A percentile compares a stretch with the other conserved stretches of the same genome.
These are phyloP conservation scores for Spiraea crenata DNA, from an alignment of 331 rosid genomes.

Conservation along the genomic window DNA sequence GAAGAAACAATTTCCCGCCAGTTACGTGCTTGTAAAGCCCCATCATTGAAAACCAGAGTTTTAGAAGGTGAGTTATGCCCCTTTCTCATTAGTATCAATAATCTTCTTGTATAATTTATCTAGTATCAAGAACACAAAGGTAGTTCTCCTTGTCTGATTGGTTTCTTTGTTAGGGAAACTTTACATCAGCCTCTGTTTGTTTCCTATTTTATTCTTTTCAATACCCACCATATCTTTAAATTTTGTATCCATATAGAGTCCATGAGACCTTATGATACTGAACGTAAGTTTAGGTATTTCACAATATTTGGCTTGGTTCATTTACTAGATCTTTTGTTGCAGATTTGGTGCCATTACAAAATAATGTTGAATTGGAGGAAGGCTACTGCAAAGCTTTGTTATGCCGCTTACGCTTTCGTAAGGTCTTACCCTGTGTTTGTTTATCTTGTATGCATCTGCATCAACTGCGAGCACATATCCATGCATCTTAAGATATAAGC, in stretches of 20 bases:
- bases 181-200: background rate
- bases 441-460: slow-evolving; percentile 33
- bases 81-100: background rate
- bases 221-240: background rate
- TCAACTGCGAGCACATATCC: slow-evolving; percentile 20
- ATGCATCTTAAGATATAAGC: slow-evolving; percentile 2
- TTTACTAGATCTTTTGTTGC: slow-evolving; percentile 39
- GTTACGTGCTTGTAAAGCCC: slow-evolving; percentile 83
- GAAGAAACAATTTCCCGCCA: slow-evolving; percentile 91
- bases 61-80: slow-evolving; percentile 48
- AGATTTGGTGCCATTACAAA: slow-evolving; percentile 82
- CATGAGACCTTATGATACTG: slow-evolving; percentile 21
- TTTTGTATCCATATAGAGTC: slow-evolving; percentile 5
- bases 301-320: slow-evolving; percentile 27
- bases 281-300: slow-evolving; percentile 19
- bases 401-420: slow-evolving; percentile 99
- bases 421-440: slow-evolving; percentile 85
- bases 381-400: slow-evolving; percentile 89
- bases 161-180: background rate
- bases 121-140: slow-evolving; percentile 1
- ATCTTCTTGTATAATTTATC: background rate
- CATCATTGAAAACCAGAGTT: slow-evolving; percentile 58
- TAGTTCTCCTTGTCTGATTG: background rate
- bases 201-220: slow-evolving; percentile 12
- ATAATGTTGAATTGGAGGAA: slow-evolving; percentile 76